Percentiles rank a stretch among this genome's conserved stretches.
These are phyloP conservation scores for Thecamonas trahens DNA, from an alignment of 78 protist genomes.

Conservation along the genomic window DNA sequence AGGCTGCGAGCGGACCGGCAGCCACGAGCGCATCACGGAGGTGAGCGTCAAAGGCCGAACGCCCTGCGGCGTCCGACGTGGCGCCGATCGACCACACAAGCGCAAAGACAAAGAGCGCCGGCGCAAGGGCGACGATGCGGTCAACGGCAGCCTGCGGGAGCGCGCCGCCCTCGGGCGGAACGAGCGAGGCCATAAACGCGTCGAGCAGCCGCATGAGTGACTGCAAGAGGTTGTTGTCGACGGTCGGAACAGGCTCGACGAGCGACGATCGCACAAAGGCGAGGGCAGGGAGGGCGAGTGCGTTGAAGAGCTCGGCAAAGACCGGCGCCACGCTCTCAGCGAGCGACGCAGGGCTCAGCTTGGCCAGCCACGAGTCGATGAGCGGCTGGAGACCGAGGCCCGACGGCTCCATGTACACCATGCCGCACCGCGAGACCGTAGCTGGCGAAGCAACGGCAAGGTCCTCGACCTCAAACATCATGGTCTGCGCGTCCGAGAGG, in stretches of 20 bases:
- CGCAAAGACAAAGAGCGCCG: constrained; percentile 33
- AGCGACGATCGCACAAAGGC: constrained; percentile 15
- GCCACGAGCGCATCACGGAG: constrained; percentile 5
- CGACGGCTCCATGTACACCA: constrained; percentile 72
- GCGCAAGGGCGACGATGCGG: not conserved
- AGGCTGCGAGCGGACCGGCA: not conserved
- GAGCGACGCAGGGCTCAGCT: constrained; percentile 15
- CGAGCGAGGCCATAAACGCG: constrained; percentile 8
- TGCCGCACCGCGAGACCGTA: constrained; percentile 80
- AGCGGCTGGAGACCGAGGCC: constrained; percentile 34
- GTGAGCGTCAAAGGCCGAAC: constrained; percentile 12
- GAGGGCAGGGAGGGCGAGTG: not conserved
- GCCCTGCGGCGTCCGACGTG: constrained; percentile 11
- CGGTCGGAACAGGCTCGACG: constrained; percentile 39
- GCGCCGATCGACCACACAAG: constrained; percentile 67
- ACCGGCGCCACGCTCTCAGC: not conserved
- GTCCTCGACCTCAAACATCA: constrained; percentile 86
- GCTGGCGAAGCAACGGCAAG: constrained; percentile 86
- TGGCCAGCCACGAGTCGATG: constrained; percentile 35
- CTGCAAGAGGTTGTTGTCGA: constrained; percentile 16
- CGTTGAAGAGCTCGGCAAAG: no score
- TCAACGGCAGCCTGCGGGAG: not conserved
- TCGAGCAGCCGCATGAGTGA: constrained; percentile 38
- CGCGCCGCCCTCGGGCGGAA: not conserved
- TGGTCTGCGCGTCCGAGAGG: constrained; percentile 48